Evolutionary conservation across 352 stramenopile species (phyloP), one percentile per base, ranked within the genome.

Genomic region (Globisporangium heterothallicum): DNA sequence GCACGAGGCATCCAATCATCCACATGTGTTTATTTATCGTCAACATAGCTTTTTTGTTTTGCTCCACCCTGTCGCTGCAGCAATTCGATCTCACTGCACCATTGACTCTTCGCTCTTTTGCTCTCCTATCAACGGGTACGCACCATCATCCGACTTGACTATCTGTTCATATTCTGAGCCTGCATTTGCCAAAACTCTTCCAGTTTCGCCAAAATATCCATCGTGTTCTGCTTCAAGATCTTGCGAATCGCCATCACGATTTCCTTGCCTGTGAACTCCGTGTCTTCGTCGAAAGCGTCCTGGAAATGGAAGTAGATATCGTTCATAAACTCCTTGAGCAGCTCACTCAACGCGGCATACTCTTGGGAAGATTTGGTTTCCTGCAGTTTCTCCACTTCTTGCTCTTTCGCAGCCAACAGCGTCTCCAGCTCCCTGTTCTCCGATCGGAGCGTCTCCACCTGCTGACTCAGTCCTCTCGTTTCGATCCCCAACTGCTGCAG

Each of bases 251-350:
- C 77, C 64, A 83, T 86, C 56, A 88, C 78, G 55, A 88, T 84
- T 52, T 92, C 81, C 49, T 88, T 88, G 26, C 81, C 81, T 8
- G 78, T 88, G 49, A 90, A 92, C 58, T 92, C 81, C 2, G 67
- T 77, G 19, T 92, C 81, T 63, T 92, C 81, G 29, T 92, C 81
- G 38, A 92, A 92, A 8, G 78, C 78, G 51, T 92, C 78, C 54
- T 92, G 81, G 61, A 86, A 92, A 32, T 87, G 73, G 53, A 90
- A 89, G 65, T 92, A 92, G 51, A 92, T 84, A 61, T 89, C 81
- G 77, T 92, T 90, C 81, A 92, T 92, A 55, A 87, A 83, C 58
- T 88, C 81, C 59, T 92, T 92, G 38, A 92, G 71, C 22, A 89
- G 51, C 43, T 86, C 77, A 46, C 70, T 86, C 43, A 86, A 51